These are phyloP conservation scores for Macrophomina tecta DNA, from an alignment of 2,329 filamentous ascomycete species.

Conservation along the genomic window DNA sequence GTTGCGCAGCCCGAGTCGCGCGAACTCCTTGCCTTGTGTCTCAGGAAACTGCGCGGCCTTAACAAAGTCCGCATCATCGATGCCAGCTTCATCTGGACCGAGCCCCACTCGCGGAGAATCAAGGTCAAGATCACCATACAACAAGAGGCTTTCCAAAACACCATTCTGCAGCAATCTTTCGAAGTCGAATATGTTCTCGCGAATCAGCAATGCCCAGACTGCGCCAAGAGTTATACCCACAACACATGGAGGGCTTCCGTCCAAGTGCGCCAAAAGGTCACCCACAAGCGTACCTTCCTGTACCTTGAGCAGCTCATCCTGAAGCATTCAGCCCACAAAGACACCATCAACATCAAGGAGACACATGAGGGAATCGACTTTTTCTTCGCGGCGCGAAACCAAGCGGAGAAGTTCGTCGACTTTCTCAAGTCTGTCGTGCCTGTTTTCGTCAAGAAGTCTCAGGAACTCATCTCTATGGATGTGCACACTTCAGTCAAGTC, in stretches of 20 bases:
- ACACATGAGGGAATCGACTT: constrained; percentile 96
- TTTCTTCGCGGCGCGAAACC: constrained; percentile 87
- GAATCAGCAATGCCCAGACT: constrained; percentile 93
- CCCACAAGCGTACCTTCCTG: constrained; percentile 87
- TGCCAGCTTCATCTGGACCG: constrained; percentile 96
- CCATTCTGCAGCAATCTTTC: constrained; percentile 87
- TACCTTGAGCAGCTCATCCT: constrained; percentile 93
- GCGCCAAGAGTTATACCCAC: constrained; percentile 92
- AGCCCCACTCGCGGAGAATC: constrained; percentile 90
- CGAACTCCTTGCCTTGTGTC: constrained; percentile 88
- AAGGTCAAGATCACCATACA: constrained; percentile 97
- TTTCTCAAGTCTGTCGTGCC: constrained; percentile 85
- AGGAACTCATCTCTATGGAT: constrained; percentile 93
- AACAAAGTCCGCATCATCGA: constrained; percentile 94
- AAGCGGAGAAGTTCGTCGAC: constrained; percentile 90
- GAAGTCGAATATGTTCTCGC: constrained; percentile 92
- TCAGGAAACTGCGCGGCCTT: constrained; percentile 84
- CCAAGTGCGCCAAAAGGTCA: constrained; percentile 95
- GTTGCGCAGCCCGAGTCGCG: constrained; percentile 84
- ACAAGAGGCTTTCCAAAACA: constrained; percentile 68
- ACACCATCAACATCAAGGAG: constrained; percentile 98
- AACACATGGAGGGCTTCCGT: constrained; percentile 95
- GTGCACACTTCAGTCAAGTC: constrained; percentile 87
- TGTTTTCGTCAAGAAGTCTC: constrained; percentile 79
- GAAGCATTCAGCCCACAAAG: constrained; percentile 88